Percentiles rank a stretch among this genome's conserved stretches.
These are phyloP conservation scores for Talaromyces sp. DNA, from an alignment of 2,329 filamentous ascomycete genomes.

Conservation along the genomic window DNA sequence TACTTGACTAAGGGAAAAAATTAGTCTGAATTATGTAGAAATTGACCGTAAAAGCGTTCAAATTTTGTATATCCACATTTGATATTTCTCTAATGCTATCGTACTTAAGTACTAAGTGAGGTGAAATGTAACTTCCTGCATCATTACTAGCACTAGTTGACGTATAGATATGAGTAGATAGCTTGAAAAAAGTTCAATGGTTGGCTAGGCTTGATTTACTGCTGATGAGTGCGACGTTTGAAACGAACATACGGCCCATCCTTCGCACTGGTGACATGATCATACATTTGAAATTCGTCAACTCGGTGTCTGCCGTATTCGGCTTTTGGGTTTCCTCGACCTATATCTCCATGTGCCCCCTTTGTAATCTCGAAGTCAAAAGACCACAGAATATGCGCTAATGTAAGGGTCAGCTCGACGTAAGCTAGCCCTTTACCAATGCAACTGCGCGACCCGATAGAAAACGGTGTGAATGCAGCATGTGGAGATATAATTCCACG, in stretches of 20 bases:
- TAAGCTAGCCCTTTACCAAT: conserved; percentile 13
- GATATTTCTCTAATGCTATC: too few relatives aligned
- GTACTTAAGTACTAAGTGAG: too few relatives aligned
- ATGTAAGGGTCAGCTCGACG: background rate
- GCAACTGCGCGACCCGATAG: conserved; percentile 15
- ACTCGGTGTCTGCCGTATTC: background rate
- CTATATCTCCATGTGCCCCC: background rate
- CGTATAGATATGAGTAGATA: too few relatives aligned
- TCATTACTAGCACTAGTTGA: too few relatives aligned
- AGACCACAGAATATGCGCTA: background rate
- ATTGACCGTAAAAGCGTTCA: too few relatives aligned
- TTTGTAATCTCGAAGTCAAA: background rate
- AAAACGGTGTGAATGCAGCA: conserved; percentile 12
- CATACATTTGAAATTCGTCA: background rate
- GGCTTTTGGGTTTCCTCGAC: background rate
- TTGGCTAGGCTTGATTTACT: too few relatives aligned
- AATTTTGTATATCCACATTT: too few relatives aligned
- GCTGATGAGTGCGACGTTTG: background rate
- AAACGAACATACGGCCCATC: background rate
- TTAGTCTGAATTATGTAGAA: too few relatives aligned
- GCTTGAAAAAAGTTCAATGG: too few relatives aligned
- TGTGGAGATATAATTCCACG: background rate
- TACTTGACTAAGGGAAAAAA: too few relatives aligned
- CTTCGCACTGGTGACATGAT: background rate
- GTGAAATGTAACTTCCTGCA: too few relatives aligned